Evolutionary conservation across 352 stramenopile genomes (phyloP), one percentile per base, ranked within the genome.

Genomic region (Globisporangium okanoganense): DNA sequence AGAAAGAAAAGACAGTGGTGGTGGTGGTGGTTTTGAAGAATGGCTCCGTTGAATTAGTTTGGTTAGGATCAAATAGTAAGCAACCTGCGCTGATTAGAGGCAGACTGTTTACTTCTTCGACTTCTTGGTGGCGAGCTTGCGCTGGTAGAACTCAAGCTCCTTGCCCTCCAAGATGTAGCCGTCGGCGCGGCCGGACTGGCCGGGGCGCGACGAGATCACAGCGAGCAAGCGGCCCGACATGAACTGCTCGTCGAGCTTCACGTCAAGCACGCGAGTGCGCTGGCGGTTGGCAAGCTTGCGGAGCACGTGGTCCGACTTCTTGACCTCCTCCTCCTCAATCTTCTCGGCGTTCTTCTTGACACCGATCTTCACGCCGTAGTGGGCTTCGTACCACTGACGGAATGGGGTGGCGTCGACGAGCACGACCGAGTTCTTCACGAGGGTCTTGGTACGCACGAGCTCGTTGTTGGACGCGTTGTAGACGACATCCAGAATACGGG

Each of bases 381-480:
- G 97, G 58, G 86, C 86, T 76, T 99, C 97, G 79, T 99, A 99
- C 97, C 96, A 99, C 66, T 97, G 85, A 77, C 98, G 97, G 95
- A 99, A 99, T 41, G 97, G 97, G 33, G 97, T 97, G 43, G 97
- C 97, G 88, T 99, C 97, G 54, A 99, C 95, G 50, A 98, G 72
- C 53, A 99, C 89, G 65, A 99, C 98, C 62, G 92, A 88, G 71
- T 96, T 96, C 93, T 99, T 99, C 52, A 99, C 97, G 33, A 99
- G 83, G 31, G 98, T 99, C 92, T 99, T 99, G 72, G 98, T 99
- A 82, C 98, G 96, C 64, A 99, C 97, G 66, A 99, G 90, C 76
- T 99, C 98, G 90, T 99, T 99, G 95, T 99, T 99, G 70, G 97
- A 99, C 53, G 97, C 94, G 82, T 99, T 99, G 97, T 99, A 99